Conservation (phyloP, 768 basidiomycete genomes). For the Boletus sensibilis region DNA sequence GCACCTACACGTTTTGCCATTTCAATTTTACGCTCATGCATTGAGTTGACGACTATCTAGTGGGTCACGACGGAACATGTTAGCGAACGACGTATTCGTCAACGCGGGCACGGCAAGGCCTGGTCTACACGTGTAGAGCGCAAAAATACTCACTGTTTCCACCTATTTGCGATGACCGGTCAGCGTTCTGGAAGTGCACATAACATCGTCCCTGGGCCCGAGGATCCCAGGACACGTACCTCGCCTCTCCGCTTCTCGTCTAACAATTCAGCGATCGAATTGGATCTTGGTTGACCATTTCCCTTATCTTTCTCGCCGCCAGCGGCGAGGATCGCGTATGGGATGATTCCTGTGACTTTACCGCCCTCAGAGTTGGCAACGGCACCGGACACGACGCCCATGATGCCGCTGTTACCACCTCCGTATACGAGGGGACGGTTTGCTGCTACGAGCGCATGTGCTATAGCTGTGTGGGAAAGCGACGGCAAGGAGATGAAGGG, state of each 20-base stretch:
- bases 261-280: slow-evolving; percentile 21
- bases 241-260: slow-evolving; percentile 34
- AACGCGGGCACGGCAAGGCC: background rate
- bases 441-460: slow-evolving; percentile 61
- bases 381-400: slow-evolving; percentile 76
- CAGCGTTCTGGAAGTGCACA: slow-evolving; percentile 4
- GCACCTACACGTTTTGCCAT: slow-evolving; percentile 82
- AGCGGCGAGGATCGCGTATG: slow-evolving; percentile 66
- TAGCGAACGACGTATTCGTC: slow-evolving; percentile 5
- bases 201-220: background rate
- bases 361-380: slow-evolving; percentile 62
- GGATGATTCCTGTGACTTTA: slow-evolving; percentile 73
- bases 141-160: slow-evolving; percentile 30
- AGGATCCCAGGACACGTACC: slow-evolving; percentile 27
- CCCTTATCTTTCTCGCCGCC: slow-evolving; percentile 63
- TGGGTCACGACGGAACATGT: slow-evolving; percentile 5
- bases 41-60: slow-evolving; percentile 72
- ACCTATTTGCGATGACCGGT: slow-evolving; percentile 21
- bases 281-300: slow-evolving; percentile 21
- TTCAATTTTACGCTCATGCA: slow-evolving; percentile 87
- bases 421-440: slow-evolving; percentile 79
- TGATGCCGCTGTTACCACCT: slow-evolving; percentile 79
- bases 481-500: background rate
- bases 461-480: slow-evolving; percentile 52
- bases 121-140: slow-evolving; percentile 3